Conservation (phyloP, 2,329 filamentous ascomycete genomes). For the Talaromyces rugulosus region DNA sequence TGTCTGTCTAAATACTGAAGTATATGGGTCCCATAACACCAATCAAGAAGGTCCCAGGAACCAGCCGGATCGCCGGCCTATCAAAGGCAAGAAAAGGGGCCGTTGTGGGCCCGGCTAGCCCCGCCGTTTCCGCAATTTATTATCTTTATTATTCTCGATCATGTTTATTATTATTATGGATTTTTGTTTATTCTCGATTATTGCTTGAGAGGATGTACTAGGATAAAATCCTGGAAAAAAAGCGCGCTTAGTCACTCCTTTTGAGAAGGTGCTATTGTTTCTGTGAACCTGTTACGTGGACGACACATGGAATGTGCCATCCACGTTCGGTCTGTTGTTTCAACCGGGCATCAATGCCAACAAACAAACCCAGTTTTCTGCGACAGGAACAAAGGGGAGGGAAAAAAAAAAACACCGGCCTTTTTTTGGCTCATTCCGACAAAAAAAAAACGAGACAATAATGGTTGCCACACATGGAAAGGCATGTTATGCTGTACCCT, state of each 20-base stretch:
- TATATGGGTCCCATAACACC: neutral
- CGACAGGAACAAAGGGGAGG: neutral
- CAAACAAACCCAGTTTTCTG: neutral
- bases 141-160: neutral
- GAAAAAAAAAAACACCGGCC: neutral
- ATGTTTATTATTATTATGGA: neutral
- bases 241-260: neutral
- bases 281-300: neutral
- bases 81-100: neutral
- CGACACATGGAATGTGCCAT: neutral
- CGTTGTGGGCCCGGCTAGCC: neutral
- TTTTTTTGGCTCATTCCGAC: neutral
- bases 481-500: neutral
- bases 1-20: neutral
- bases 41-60: neutral
- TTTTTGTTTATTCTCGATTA: too few species aligned
- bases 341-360: neutral
- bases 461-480: neutral
- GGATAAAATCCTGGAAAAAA: neutral
- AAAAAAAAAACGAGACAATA: neutral
- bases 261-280: neutral
- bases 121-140: neutral
- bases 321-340: neutral
- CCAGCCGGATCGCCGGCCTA: neutral
- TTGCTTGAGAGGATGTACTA: too few species aligned